Percentiles rank a stretch among this genome's conserved stretches.
These are phyloP conservation scores for Microthyrium microscopicum DNA, from an alignment of 2,329 filamentous ascomycete species.

Conservation along the genomic window DNA sequence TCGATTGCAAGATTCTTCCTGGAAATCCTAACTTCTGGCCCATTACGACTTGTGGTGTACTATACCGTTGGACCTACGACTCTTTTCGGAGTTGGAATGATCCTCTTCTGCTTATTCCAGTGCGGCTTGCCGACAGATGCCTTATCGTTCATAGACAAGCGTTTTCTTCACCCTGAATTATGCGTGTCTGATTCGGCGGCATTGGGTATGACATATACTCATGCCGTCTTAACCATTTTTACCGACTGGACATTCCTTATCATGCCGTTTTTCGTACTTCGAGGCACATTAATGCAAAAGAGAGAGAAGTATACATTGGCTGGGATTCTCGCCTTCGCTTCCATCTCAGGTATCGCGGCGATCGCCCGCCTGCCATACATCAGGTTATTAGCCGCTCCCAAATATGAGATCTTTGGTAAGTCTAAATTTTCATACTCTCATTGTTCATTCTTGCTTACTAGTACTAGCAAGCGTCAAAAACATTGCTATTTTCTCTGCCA, in stretches of 20 bases:
- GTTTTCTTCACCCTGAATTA: constrained; percentile 7
- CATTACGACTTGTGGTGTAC: constrained; percentile 19
- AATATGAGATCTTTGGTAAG: not conserved
- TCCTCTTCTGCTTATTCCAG: constrained; percentile 16
- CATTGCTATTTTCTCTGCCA: constrained; percentile 4
- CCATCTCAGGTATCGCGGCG: constrained; percentile 3
- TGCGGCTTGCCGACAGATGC: constrained; percentile 13
- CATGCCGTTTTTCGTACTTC: constrained; percentile 24
- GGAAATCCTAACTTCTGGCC: constrained; percentile 22
- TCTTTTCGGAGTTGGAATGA: constrained; percentile 17
- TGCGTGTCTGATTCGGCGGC: constrained; percentile 10
- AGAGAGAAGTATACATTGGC: constrained; percentile 24
- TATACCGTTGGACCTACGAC: constrained; percentile 14
- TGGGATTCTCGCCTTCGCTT: constrained; percentile 21
- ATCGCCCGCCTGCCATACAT: constrained; percentile 5
- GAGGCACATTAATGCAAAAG: constrained; percentile 23
- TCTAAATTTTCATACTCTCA: too few relatives aligned
- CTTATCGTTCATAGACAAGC: not conserved
- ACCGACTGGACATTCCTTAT: constrained; percentile 21
- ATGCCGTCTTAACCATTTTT: constrained; percentile 19
- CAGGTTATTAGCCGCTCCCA: not conserved
- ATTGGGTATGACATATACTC: constrained; percentile 7
- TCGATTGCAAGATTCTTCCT: constrained; percentile 29
- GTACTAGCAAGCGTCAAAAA: constrained; percentile 2
- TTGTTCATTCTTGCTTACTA: not conserved